Evolutionary conservation across 2,329 filamentous ascomycete species (phyloP).

Genomic region (Fusarium anthophilum): DNA sequence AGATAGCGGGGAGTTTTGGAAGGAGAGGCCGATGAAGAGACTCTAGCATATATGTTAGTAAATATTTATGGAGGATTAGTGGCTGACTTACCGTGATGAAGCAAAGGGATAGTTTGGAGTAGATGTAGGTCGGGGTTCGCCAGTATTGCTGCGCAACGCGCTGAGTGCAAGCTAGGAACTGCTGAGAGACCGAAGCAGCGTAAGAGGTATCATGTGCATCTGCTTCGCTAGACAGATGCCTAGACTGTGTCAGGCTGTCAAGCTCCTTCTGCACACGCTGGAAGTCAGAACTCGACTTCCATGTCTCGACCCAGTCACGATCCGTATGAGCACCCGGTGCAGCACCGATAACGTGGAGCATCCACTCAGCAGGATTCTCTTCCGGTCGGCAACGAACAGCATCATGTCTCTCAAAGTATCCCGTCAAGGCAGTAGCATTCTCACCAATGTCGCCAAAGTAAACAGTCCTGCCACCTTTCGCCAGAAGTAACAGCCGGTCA

Average conservation of each 20-base stretch:
- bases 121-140: constrained; percentile 88
- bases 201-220: neutral
- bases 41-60: constrained; percentile 52
- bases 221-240: accelerated
- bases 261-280: constrained; percentile 63
- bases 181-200: constrained; percentile 67
- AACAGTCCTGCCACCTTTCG: constrained; percentile 19
- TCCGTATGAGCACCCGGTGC: constrained; percentile 58
- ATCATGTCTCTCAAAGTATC: constrained; percentile 79
- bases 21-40: constrained; percentile 83
- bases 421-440: constrained; percentile 71
- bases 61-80: accelerated
- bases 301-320: constrained; percentile 69
- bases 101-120: constrained; percentile 74
- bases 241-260: constrained; percentile 52
- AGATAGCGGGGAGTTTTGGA: constrained; percentile 74
- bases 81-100: constrained; percentile 4
- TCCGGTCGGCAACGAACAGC: constrained; percentile 68
- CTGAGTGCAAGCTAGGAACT: constrained; percentile 73
- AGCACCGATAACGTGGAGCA: constrained; percentile 57
- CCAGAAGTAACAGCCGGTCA: constrained; percentile 62
- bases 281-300: constrained; percentile 66
- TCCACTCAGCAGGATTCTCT: constrained; percentile 74
- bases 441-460: constrained; percentile 68
- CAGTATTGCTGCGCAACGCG: constrained; percentile 87